Base-by-base conservation (phyloP, 2,329 filamentous ascomycete species). In the Xylariaceae sp. region DNA sequence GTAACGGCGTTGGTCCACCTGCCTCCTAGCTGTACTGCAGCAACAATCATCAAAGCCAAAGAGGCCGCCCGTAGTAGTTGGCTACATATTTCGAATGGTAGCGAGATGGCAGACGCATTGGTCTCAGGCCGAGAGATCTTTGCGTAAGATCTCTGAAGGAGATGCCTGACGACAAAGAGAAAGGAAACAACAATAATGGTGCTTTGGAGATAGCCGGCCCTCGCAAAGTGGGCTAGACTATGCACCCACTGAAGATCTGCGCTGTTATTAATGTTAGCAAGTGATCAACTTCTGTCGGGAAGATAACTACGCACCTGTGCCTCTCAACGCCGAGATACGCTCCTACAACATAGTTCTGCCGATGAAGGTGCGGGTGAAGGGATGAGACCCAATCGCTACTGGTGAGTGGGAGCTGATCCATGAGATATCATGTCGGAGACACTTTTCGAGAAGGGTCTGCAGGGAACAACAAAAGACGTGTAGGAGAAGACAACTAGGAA, bases 61-160 rank as follows among this genome's bases (percentile, higher is more conserved):
- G 76, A 65, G 4, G 72, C 61, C 15, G 72, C 69, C 18, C 78
- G 72, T 21, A 71, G 61, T 7, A 68, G 58, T 59, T 81, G 78
- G 16, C 74, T 74, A 37, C 66, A 62, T 37, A 79, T 53, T 54
- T 81, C 78, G 60, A 75, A 77, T 0, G 67, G 61, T 65, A 75
- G 73, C 43, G 67, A 68, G 37, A 80, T 70, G 30, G 69, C 65
- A 15, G 75, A 73, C 9, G 73, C 68, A 50, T 70, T 75, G 42
- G 63, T 50, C 64, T 70, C 64, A 20, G 62, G 64, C 15, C 53
- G 56, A 11, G 59, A 61, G 43, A 66, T 62, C 50, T 58, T 65
- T 32, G 62, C 56, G 41, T 67, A 66, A 23, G 69, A 66, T 45
- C 70, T 65, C 35, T 64, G 68, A 43, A 73, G 50, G 23, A 75